These are phyloP conservation scores for Penicillium flavigenum DNA, from an alignment of 495 filamentous ascomycete genomes.

Conservation along the genomic window DNA sequence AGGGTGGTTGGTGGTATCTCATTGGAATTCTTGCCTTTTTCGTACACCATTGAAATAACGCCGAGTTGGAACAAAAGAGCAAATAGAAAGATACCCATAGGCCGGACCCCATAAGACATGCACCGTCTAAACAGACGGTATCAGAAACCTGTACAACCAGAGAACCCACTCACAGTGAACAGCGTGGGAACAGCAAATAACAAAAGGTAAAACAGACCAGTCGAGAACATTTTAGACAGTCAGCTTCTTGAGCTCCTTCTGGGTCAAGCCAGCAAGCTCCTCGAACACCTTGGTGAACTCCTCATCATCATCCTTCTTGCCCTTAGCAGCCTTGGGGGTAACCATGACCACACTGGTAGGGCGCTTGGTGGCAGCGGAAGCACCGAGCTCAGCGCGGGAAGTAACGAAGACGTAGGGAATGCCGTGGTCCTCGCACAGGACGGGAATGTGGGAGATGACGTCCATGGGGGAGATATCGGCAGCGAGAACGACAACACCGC, in stretches of 20 bases:
- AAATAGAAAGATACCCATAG: slow-evolving; percentile 46
- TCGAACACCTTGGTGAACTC: slow-evolving; percentile 72
- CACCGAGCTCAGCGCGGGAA: slow-evolving; percentile 84
- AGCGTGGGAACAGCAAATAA: slow-evolving; percentile 28
- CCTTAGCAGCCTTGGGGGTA: slow-evolving; percentile 54
- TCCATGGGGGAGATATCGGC: slow-evolving; percentile 97
- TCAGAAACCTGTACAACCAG: slow-evolving; percentile 49
- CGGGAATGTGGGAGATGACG: slow-evolving; percentile 94
- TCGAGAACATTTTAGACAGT: slow-evolving; percentile 39
- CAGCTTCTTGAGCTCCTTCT: slow-evolving; percentile 62
- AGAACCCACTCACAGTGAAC: slow-evolving; percentile 35
- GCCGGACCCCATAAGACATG: slow-evolving; percentile 49
- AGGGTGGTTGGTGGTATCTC: slow-evolving; percentile 29
- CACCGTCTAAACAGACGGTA: slow-evolving; percentile 43
- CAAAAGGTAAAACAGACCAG: slow-evolving; percentile 28
- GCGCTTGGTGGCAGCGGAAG: slow-evolving; percentile 87
- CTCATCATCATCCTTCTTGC: slow-evolving; percentile 57
- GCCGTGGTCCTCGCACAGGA: slow-evolving; percentile 95
- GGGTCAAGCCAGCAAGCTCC: slow-evolving; percentile 68
- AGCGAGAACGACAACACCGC: slow-evolving; percentile 83
- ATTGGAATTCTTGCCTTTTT: slow-evolving; percentile 45
- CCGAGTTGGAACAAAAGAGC: slow-evolving; percentile 42
- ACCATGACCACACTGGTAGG: slow-evolving; percentile 96
- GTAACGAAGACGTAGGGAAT: slow-evolving; percentile 91
- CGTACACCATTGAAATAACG: slow-evolving; percentile 49